phyloP scores from a whole-genome alignment of 345 rosid genomes.

The Gossypioides kirkii region DNA sequence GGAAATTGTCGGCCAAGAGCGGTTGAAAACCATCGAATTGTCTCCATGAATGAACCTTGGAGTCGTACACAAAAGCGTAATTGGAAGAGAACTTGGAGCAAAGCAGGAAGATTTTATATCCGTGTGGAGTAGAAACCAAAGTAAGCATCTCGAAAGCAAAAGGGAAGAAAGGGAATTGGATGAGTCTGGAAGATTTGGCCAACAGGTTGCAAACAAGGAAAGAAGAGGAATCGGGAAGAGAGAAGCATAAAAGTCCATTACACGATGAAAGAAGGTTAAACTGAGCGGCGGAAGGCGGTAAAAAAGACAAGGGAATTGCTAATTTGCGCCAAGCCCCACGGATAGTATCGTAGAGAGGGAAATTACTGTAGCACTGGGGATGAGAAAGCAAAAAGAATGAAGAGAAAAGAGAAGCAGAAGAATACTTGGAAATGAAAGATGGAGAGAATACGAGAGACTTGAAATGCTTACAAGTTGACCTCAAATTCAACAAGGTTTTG shows the following conservation, averaged over 20 bases:
- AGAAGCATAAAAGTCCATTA: slow-evolving; percentile 69
- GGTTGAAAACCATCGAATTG: slow-evolving; percentile 38
- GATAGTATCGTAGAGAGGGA: slow-evolving; percentile 54
- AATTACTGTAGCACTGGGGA: slow-evolving; percentile 45
- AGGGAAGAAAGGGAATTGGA: slow-evolving; percentile 58
- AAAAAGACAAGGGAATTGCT: slow-evolving; percentile 32
- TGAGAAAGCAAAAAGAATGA: slow-evolving; percentile 75
- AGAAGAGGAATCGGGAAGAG: slow-evolving; percentile 40
- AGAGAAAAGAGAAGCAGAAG: slow-evolving; percentile 39
- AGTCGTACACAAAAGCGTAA: slow-evolving; percentile 54
- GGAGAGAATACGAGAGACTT: slow-evolving; percentile 50
- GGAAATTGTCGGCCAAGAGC: slow-evolving; percentile 31
- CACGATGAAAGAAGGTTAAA: slow-evolving; percentile 52
- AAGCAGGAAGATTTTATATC: slow-evolving; percentile 61
- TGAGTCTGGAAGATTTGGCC: slow-evolving; percentile 51
- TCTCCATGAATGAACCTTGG: slow-evolving; percentile 47
- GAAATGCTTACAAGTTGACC: slow-evolving; percentile 66
- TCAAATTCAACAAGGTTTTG: slow-evolving; percentile 43
- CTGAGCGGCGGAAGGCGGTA: slow-evolving; percentile 24
- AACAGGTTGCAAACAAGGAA: slow-evolving; percentile 62
- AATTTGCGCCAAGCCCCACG: slow-evolving; percentile 52
- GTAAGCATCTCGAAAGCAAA: slow-evolving; percentile 58
- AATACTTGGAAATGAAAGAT: slow-evolving; percentile 48
- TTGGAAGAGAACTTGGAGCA: slow-evolving; percentile 33
- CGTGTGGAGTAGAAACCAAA: slow-evolving; percentile 41